Conservation (phyloP, 495 filamentous ascomycete species). For the Acidomyces sp. region DNA sequence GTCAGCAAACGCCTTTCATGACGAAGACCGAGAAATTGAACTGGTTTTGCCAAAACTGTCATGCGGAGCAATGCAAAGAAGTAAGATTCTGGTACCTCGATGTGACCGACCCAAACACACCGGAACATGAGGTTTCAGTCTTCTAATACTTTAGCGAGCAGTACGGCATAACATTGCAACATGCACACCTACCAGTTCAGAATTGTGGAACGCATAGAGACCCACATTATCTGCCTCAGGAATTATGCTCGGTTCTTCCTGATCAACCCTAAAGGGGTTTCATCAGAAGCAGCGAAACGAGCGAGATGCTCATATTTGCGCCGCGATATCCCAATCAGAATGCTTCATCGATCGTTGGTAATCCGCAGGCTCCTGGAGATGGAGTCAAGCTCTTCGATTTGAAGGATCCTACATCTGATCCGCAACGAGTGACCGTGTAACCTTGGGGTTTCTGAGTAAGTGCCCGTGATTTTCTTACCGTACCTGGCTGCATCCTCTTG, state of each 20-base stretch:
- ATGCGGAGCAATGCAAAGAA: too few relatives aligned
- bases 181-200: conserved; percentile 40
- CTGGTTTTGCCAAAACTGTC: conserved; percentile 3
- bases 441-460: conserved; percentile 11
- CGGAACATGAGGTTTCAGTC: conserved; percentile 9
- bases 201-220: conserved; percentile 24
- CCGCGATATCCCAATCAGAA: conserved; percentile 53
- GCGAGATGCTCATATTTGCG: conserved; percentile 55
- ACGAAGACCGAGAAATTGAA: conserved; percentile 2
- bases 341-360: conserved; percentile 45
- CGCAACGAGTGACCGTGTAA: neutral
- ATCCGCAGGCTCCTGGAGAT: conserved; percentile 19
- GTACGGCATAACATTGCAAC: conserved; percentile 31
- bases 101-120: neutral
- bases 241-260: conserved; percentile 48
- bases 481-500: conserved; percentile 12
- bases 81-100: conserved; percentile 35
- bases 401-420: conserved; percentile 15
- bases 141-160: conserved; percentile 24
- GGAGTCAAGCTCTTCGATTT: conserved; percentile 41
- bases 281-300: conserved; percentile 44
- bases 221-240: conserved; percentile 54
- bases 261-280: conserved; percentile 51
- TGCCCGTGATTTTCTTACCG: too few relatives aligned
- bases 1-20: conserved; percentile 1